Percentiles rank a stretch among this genome's conserved stretches.
Conservation (phyloP, 176 grass and related monocot genomes). For the Oryza rufipogon region DNA sequence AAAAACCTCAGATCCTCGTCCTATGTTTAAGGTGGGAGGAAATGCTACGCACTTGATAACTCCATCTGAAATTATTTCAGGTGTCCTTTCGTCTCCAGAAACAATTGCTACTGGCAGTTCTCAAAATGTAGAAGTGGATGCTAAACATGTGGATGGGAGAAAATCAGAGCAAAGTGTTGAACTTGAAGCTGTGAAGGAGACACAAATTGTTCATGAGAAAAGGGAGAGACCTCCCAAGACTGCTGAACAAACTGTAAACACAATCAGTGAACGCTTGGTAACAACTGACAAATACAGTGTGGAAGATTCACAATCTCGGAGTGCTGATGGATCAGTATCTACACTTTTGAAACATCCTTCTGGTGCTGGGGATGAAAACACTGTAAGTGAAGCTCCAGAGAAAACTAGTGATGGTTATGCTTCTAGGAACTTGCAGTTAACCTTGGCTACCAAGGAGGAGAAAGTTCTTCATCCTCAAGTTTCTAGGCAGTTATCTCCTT, state of each 20-base stretch:
- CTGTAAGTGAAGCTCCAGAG: slow-evolving; percentile 49
- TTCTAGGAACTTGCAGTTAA: slow-evolving; percentile 42
- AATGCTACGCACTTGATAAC: slow-evolving; percentile 70
- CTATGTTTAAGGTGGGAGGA: slow-evolving; percentile 51
- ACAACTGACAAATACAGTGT: slow-evolving; percentile 52
- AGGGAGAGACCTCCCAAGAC: slow-evolving; percentile 45
- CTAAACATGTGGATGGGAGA: slow-evolving; percentile 48
- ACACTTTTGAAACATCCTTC: slow-evolving; percentile 32
- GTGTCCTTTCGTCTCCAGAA: slow-evolving; percentile 58
- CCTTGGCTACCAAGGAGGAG: slow-evolving; percentile 49
- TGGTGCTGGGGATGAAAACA: slow-evolving; percentile 41
- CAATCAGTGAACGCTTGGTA: slow-evolving; percentile 40
- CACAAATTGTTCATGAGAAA: slow-evolving; percentile 50
- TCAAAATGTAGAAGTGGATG: slow-evolving; percentile 40
- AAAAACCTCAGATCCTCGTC: slow-evolving; percentile 43
- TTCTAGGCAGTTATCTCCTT: slow-evolving; percentile 42
- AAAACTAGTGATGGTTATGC: slow-evolving; percentile 36
- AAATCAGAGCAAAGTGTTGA: slow-evolving; percentile 46
- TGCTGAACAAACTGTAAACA: slow-evolving; percentile 44
- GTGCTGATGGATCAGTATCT: slow-evolving; percentile 42
- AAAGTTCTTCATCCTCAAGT: slow-evolving; percentile 60
- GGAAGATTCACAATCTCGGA: slow-evolving; percentile 45
- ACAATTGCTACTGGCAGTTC: slow-evolving; percentile 25
- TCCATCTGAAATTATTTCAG: slow-evolving; percentile 81
- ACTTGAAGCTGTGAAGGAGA: slow-evolving; percentile 53